phyloP scores from a whole-genome alignment of 257 asterid genomes.

The Nicotiana otophora region DNA sequence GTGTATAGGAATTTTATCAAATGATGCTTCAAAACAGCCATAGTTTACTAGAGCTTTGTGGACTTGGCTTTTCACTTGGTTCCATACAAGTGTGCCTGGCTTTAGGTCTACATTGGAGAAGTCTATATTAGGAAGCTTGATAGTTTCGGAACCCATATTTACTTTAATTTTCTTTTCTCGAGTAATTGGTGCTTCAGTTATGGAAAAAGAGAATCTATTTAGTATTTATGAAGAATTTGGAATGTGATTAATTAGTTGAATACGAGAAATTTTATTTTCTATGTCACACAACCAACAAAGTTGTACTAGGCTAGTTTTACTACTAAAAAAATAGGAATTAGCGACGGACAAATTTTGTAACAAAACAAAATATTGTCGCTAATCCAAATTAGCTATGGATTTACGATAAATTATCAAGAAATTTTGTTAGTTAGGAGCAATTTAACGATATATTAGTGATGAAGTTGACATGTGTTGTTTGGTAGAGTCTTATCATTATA shows the following conservation, averaged over 20 bases:
- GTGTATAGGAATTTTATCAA: conserved; percentile 22
- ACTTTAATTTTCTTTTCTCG: neutral
- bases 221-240: too few relatives aligned
- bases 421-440: too few relatives aligned
- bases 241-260: neutral
- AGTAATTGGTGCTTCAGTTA: neutral
- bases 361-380: too few relatives aligned
- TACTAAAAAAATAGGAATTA: too few relatives aligned
- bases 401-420: too few relatives aligned
- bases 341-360: too few relatives aligned
- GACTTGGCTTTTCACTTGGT: conserved; percentile 30
- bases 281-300: neutral
- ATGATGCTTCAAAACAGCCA: conserved; percentile 63
- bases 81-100: conserved; percentile 32
- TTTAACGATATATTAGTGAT: too few relatives aligned
- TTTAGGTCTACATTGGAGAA: conserved; percentile 28
- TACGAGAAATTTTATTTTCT: too few relatives aligned
- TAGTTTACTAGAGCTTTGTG: conserved; percentile 35
- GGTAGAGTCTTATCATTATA: too few relatives aligned
- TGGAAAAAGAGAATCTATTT: neutral
- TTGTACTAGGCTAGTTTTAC: neutral
- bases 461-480: too few relatives aligned
- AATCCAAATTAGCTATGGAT: too few relatives aligned
- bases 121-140: conserved; percentile 44
- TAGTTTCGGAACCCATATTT: conserved; percentile 36